phyloP scores from a whole-genome alignment of 192 early-diverging fungal species.

The Rhizoclosmatium sp. region DNA sequence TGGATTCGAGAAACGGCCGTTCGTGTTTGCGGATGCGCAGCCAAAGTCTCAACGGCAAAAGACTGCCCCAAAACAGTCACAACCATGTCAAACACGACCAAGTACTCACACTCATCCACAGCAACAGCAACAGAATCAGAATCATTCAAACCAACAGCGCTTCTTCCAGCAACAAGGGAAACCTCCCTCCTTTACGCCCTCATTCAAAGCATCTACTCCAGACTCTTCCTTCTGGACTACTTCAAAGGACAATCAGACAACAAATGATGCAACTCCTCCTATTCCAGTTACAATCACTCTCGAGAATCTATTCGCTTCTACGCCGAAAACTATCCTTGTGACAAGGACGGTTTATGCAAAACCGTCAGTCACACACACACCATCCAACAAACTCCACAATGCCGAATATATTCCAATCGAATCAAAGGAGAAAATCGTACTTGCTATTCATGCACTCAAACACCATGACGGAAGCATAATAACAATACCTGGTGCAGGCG shows the following conservation, averaged over 20 bases:
- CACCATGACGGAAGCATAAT: conserved; percentile 5
- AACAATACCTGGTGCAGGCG: neutral
- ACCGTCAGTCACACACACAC: neutral
- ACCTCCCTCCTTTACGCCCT: too few species aligned
- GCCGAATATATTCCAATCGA: neutral
- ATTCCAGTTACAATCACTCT: neutral
- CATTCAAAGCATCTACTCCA: too few species aligned
- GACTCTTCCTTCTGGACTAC: too few species aligned
- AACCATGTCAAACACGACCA: neutral
- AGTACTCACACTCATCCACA: neutral
- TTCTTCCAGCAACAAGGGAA: too few species aligned
- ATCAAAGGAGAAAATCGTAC: neutral
- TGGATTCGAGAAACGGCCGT: too few species aligned
- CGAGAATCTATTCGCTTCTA: conserved; percentile 5
- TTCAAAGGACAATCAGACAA: neutral
- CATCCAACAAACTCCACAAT: neutral
- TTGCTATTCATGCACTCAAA: neutral
- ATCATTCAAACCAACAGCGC: too few species aligned
- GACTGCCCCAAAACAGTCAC: neutral
- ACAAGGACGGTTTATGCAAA: neutral
- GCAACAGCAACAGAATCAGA: too few species aligned
- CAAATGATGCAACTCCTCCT: neutral
- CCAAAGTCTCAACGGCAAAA: neutral
- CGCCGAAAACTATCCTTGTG: neutral
- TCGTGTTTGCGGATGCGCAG: too few species aligned